These are phyloP conservation scores for Stachybotrys chartarum DNA, from an alignment of 2,329 filamentous ascomycete genomes.

Conservation along the genomic window DNA sequence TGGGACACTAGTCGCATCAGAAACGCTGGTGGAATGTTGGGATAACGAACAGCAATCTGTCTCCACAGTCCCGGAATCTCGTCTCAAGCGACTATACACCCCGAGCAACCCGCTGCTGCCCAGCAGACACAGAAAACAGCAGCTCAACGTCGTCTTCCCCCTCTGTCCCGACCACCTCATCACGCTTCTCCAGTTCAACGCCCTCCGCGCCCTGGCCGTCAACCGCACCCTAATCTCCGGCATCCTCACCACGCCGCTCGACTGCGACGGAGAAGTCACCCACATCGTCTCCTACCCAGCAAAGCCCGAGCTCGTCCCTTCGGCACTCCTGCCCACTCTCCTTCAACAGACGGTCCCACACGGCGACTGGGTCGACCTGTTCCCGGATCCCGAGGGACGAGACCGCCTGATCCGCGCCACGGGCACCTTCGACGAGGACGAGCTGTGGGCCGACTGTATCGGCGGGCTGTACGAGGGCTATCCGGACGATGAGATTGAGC, in stretches of 20 bases:
- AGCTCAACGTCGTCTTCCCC: conserved; percentile 20
- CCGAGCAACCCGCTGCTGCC: not conserved
- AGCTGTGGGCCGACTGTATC: conserved; percentile 33
- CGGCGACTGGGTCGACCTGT: conserved; percentile 31
- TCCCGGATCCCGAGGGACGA: conserved; percentile 25
- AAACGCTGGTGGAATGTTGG: not conserved
- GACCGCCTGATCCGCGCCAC: conserved; percentile 27
- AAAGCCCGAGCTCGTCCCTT: conserved; percentile 19
- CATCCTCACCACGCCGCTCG: conserved; percentile 15
- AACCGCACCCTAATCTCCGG: conserved; percentile 28
- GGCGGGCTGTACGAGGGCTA: conserved; percentile 36
- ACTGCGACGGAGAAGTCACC: conserved; percentile 9
- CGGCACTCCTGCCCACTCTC: conserved; percentile 25
- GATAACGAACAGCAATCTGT: not conserved
- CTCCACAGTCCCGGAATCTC: not conserved
- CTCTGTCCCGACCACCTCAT: conserved; percentile 33
- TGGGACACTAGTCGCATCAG: not conserved
- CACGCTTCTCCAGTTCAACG: conserved; percentile 33
- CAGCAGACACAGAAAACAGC: not conserved
- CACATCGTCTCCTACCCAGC: conserved; percentile 7
- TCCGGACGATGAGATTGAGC: conserved; percentile 31
- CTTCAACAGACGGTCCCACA: conserved; percentile 31
- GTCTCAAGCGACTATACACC: not conserved
- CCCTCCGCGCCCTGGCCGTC: conserved; percentile 25
- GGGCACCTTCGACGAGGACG: conserved; percentile 33